Evolutionary conservation across 768 basidiomycete species (phyloP).

Genomic region (Pleurotus giganteus): DNA sequence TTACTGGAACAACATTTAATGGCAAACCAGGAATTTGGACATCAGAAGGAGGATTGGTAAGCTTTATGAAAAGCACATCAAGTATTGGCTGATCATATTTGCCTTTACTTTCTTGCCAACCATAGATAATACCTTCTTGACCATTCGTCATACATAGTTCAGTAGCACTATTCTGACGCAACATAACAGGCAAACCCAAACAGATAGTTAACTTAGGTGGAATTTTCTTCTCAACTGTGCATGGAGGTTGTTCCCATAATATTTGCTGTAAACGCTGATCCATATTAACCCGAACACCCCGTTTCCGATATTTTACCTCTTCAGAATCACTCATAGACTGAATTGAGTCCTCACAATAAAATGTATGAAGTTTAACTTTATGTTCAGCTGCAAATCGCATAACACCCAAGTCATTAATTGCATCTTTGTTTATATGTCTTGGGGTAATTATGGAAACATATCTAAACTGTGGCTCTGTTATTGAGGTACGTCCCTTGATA

Average conservation of each 20-base stretch:
- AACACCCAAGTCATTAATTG: slow-evolving; percentile 26
- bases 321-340: neutral
- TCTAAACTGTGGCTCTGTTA: slow-evolving; percentile 18
- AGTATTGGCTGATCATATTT: slow-evolving; percentile 14
- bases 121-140: slow-evolving; percentile 25
- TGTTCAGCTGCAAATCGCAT: slow-evolving; percentile 27
- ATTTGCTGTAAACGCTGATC: slow-evolving; percentile 12
- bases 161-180: slow-evolving; percentile 29
- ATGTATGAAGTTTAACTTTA: slow-evolving; percentile 19
- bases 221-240: slow-evolving; percentile 17
- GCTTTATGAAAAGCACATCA: slow-evolving; percentile 27
- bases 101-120: slow-evolving; percentile 20
- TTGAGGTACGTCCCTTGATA: neutral
- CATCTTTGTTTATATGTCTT: slow-evolving; percentile 26
- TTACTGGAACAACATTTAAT: neutral
- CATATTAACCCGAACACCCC: neutral
- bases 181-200: slow-evolving; percentile 31
- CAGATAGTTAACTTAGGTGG: slow-evolving; percentile 26
- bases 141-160: slow-evolving; percentile 35
- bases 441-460: slow-evolving; percentile 34
- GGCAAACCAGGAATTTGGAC: neutral
- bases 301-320: neutral
- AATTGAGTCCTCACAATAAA: slow-evolving; percentile 20
- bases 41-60: slow-evolving; percentile 21
- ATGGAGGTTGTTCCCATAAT: slow-evolving; percentile 20